Percentiles rank a stretch among this genome's conserved stretches.
These are phyloP conservation scores for Fusarium nematophilum DNA, from an alignment of 2,329 filamentous ascomycete species.

Conservation along the genomic window DNA sequence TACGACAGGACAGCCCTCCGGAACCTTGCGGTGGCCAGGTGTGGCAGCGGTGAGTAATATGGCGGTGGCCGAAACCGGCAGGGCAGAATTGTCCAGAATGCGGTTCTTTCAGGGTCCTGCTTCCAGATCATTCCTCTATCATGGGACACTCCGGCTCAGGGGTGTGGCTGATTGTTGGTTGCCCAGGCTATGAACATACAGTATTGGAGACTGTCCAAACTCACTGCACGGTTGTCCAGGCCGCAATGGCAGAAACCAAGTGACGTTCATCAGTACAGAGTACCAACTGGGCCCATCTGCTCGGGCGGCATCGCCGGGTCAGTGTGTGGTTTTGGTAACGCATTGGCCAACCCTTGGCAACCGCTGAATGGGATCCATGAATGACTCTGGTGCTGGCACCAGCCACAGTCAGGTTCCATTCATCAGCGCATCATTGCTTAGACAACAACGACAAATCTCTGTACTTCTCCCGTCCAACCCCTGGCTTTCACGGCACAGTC, in stretches of 20 bases:
- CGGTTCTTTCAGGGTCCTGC: not conserved
- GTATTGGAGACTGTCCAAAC: not conserved
- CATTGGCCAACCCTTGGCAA: constrained; percentile 7
- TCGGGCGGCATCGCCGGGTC: constrained; percentile 29
- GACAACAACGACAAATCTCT: constrained; percentile 4
- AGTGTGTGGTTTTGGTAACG: not conserved
- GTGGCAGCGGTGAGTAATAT: constrained; percentile 11
- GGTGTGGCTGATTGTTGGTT: not conserved
- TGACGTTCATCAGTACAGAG: constrained; percentile 5
- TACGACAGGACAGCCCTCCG: constrained; percentile 13
- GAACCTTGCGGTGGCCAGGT: constrained; percentile 12
- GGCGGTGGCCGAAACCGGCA: constrained; percentile 25
- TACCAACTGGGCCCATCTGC: constrained; percentile 1
- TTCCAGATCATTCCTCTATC: constrained; percentile 28
- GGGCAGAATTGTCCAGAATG: not conserved
- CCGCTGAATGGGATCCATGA: not conserved
- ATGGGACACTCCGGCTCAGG: constrained; percentile 18
- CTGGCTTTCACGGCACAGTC: not conserved
- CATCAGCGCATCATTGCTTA: constrained; percentile 1
- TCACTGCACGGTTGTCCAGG: not conserved
- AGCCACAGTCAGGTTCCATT: not conserved
- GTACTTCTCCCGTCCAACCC: too few species aligned
- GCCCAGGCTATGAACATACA: not conserved
- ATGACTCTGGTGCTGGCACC: constrained; percentile 22
- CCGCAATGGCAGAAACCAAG: constrained; percentile 8